Evolutionary conservation across 441 rosid species (phyloP).

Genomic region (Pelargonium australe): DNA sequence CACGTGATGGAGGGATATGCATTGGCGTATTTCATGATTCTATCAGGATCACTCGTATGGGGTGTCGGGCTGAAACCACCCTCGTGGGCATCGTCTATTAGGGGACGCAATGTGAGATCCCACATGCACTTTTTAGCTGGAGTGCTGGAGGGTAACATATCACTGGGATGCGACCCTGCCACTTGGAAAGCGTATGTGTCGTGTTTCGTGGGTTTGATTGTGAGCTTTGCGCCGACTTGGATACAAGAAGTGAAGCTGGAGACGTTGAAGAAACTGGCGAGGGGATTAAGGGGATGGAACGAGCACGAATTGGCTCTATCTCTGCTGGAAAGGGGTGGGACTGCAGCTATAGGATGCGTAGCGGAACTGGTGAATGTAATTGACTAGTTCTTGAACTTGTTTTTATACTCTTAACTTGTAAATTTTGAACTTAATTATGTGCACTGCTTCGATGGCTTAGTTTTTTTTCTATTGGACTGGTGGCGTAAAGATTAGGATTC

Average conservation of each 20-base stretch:
- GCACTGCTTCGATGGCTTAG: background rate
- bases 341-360: constrained; percentile 34
- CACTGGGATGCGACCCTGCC: constrained; percentile 43
- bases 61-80: constrained; percentile 32
- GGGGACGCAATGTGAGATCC: constrained; percentile 23
- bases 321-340: constrained; percentile 54
- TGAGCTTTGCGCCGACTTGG: constrained; percentile 47
- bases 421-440: too few relatives aligned
- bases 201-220: constrained; percentile 42
- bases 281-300: constrained; percentile 44
- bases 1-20: constrained; percentile 46
- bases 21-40: constrained; percentile 42
- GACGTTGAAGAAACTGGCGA: constrained; percentile 44
- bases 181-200: constrained; percentile 58
- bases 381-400: background rate
- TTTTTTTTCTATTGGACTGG: too few relatives aligned
- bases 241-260: constrained; percentile 38
- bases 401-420: background rate
- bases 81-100: constrained; percentile 27
- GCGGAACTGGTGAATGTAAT: constrained; percentile 30
- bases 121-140: constrained; percentile 51
- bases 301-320: constrained; percentile 50
- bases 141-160: constrained; percentile 42
- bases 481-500: too few relatives aligned
- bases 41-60: constrained; percentile 35